Evolutionary conservation across 495 filamentous ascomycete species (phyloP).

Genomic region (Neurospora sp.): DNA sequence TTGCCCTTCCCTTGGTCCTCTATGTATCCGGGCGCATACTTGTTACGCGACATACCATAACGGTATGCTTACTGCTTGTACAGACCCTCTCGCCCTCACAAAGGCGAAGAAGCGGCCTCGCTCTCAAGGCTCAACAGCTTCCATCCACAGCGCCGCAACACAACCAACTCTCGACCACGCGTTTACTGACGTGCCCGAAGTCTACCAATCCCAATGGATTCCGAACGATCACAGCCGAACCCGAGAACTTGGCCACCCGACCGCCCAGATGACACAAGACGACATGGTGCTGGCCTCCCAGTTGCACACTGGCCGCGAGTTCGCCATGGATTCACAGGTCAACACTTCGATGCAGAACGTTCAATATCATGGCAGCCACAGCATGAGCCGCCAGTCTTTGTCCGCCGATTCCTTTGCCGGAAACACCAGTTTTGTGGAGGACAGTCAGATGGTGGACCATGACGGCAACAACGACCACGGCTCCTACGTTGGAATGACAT

Average conservation of each 20-base stretch:
- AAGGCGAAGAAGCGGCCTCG: slow-evolving; percentile 52
- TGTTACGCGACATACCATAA: not conserved
- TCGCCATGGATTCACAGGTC: slow-evolving; percentile 40
- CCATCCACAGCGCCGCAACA: slow-evolving; percentile 58
- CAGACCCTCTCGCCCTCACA: slow-evolving; percentile 22
- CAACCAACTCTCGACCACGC: slow-evolving; percentile 54
- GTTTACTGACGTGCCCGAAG: slow-evolving; percentile 40
- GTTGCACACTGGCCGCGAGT: slow-evolving; percentile 42
- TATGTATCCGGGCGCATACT: not conserved
- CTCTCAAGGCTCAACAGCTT: slow-evolving; percentile 80
- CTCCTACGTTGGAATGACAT: slow-evolving; percentile 42
- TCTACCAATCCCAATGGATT: slow-evolving; percentile 46
- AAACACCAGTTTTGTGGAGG: slow-evolving; percentile 54
- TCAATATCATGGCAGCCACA: slow-evolving; percentile 35
- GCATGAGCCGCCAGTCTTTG: slow-evolving; percentile 42
- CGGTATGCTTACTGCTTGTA: slow-evolving; percentile 7
- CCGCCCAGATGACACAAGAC: slow-evolving; percentile 46
- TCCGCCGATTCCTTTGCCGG: slow-evolving; percentile 41
- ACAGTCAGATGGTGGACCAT: slow-evolving; percentile 55
- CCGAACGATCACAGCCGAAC: slow-evolving; percentile 38
- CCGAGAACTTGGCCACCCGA: slow-evolving; percentile 23
- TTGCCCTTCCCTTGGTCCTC: not conserved
- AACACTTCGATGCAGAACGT: slow-evolving; percentile 40
- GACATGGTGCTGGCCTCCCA: slow-evolving; percentile 55
- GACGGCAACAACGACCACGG: slow-evolving; percentile 60